Percentiles rank a stretch among this genome's conserved stretches.
Evolutionary conservation across 495 filamentous ascomycete genomes (phyloP).

Genomic region (Astrothelium macrocarpum): DNA sequence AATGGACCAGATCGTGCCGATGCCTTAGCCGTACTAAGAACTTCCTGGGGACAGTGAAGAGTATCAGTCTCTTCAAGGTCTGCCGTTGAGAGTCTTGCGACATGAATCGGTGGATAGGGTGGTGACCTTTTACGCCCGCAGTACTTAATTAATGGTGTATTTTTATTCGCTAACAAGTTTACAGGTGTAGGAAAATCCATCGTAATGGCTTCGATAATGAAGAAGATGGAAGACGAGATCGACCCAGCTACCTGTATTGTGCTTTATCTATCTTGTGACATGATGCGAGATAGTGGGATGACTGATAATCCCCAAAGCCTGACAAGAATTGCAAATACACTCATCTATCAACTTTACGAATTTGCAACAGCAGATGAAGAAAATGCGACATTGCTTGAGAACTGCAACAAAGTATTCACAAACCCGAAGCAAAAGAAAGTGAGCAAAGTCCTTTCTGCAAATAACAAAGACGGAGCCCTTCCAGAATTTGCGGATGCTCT

Average conservation of each 20-base stretch:
- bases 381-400: conserved; percentile 5
- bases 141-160: too few species aligned
- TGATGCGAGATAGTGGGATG: neutral
- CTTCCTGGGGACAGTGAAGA: too few species aligned
- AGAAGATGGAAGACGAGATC: neutral
- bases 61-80: too few species aligned
- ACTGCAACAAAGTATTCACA: conserved; percentile 11
- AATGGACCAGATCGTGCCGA: too few species aligned
- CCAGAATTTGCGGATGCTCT: neutral
- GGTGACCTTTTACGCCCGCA: too few species aligned
- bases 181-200: neutral
- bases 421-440: conserved; percentile 11
- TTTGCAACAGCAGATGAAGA: conserved; percentile 1
- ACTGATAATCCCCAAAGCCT: neutral
- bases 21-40: too few species aligned
- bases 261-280: neutral
- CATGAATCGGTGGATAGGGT: too few species aligned
- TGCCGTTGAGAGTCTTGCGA: too few species aligned
- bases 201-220: neutral
- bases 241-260: neutral
- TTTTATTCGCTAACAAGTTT: neutral
- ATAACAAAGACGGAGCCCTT: neutral
- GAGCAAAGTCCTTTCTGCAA: conserved; percentile 1
- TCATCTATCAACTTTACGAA: conserved; percentile 4
- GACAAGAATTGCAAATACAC: neutral